phyloP scores from a whole-genome alignment of 2,329 filamentous ascomycete genomes.

The Phialophora macrospora region DNA sequence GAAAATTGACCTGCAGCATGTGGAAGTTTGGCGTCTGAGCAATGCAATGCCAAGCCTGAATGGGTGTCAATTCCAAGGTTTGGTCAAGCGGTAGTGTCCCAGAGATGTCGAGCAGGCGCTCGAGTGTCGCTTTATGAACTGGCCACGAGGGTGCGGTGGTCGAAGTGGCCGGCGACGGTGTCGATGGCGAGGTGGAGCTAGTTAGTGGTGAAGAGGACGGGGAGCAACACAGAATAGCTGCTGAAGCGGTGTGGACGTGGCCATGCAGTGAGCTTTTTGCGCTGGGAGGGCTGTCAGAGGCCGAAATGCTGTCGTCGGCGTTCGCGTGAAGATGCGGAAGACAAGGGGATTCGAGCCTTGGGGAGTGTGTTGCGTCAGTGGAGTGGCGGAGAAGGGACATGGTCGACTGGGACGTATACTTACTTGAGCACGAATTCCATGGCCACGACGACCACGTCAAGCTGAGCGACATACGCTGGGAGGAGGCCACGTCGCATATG shows the following conservation, averaged over 20 bases:
- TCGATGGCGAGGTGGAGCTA: slow-evolving; percentile 9
- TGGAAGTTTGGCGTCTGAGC: slow-evolving; percentile 39
- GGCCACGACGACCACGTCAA: slow-evolving; percentile 36
- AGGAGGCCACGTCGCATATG: background rate
- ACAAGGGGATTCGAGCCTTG: slow-evolving; percentile 46
- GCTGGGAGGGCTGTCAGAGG: background rate
- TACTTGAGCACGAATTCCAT: slow-evolving; percentile 47
- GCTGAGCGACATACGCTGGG: slow-evolving; percentile 14
- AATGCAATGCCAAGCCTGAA: slow-evolving; percentile 47
- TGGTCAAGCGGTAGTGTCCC: slow-evolving; percentile 33
- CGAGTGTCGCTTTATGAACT: slow-evolving; percentile 18
- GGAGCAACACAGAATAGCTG: slow-evolving; percentile 39
- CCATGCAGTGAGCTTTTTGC: slow-evolving; percentile 38
- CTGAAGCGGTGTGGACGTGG: slow-evolving; percentile 43
- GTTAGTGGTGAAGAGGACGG: slow-evolving; percentile 20
- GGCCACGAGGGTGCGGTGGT: slow-evolving; percentile 9
- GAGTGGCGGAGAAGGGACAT: background rate
- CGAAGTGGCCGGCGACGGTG: background rate
- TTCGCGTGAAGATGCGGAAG: slow-evolving; percentile 40
- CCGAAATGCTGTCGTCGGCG: background rate
- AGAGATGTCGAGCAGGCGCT: slow-evolving; percentile 30
- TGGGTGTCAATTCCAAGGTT: slow-evolving; percentile 45
- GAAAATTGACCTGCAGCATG: slow-evolving; percentile 30
- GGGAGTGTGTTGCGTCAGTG: background rate
- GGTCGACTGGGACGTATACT: slow-evolving; percentile 16